Evolutionary conservation across 208 protist genomes (phyloP).

Genomic region (Acanthamoeba lenticulata): DNA sequence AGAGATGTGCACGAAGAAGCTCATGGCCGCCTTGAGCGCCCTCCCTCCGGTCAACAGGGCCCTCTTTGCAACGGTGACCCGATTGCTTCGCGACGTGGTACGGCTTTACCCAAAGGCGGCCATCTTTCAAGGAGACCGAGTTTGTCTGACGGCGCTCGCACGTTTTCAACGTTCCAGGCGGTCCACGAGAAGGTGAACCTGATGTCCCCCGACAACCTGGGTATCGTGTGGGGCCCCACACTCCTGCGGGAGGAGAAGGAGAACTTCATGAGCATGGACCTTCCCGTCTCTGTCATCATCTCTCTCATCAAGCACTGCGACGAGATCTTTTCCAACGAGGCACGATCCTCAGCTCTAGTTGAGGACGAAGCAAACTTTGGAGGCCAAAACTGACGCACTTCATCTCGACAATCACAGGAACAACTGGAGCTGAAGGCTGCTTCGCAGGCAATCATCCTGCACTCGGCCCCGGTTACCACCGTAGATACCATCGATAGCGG

Average conservation of each 20-base stretch:
- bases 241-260: conserved; percentile 31
- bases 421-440: not conserved
- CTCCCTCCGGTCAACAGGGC: not conserved
- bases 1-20: not conserved
- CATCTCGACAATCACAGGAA: not conserved
- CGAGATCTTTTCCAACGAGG: not conserved
- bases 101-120: no score
- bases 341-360: not conserved
- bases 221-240: conserved; percentile 21
- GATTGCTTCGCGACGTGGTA: conserved; percentile 5
- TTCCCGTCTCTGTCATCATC: not conserved
- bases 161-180: not conserved
- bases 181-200: not conserved
- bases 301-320: conserved; percentile 11
- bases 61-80: not conserved
- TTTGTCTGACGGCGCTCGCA: not conserved
- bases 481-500: not conserved
- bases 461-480: not conserved
- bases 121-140: no score
- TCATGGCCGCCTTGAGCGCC: not conserved
- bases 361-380: no score
- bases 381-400: no score
- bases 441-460: not conserved
- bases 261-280: conserved; percentile 49
- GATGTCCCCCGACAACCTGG: conserved; percentile 20